These are phyloP conservation scores for Colletotrichum shisoi DNA, from an alignment of 2,329 filamentous ascomycete genomes.

Conservation along the genomic window DNA sequence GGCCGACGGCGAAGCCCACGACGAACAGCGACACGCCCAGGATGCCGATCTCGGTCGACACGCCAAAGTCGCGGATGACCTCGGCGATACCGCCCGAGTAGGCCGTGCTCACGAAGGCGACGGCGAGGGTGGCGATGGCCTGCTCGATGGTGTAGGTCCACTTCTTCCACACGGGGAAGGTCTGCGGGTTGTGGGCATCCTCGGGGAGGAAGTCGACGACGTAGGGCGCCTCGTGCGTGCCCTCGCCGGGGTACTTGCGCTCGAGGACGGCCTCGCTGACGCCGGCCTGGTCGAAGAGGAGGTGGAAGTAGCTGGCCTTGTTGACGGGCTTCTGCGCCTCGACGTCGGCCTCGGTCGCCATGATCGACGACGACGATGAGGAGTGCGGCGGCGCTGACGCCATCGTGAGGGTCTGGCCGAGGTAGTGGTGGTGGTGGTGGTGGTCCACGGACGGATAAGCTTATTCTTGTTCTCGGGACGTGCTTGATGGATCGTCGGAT, in stretches of 20 bases:
- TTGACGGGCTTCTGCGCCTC: slow-evolving; percentile 52
- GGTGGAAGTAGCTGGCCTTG: slow-evolving; percentile 56
- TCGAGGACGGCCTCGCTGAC: slow-evolving; percentile 65
- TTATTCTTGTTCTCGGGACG: slow-evolving; percentile 18
- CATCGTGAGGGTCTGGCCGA: slow-evolving; percentile 8
- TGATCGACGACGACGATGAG: slow-evolving; percentile 46
- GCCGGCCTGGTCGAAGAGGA: slow-evolving; percentile 66
- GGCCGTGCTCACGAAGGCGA: slow-evolving; percentile 70
- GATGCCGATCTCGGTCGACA: slow-evolving; percentile 54
- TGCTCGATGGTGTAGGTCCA: slow-evolving; percentile 69
- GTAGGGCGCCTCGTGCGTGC: slow-evolving; percentile 70
- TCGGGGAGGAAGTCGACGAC: slow-evolving; percentile 69
- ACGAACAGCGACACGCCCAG: slow-evolving; percentile 59
- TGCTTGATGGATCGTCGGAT: slow-evolving; percentile 11
- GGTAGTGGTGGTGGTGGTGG: background rate
- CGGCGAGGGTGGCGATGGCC: slow-evolving; percentile 68
- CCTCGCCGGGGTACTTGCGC: slow-evolving; percentile 64
- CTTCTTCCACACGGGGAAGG: slow-evolving; percentile 62
- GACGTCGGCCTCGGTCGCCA: slow-evolving; percentile 51
- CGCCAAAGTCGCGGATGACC: slow-evolving; percentile 60
- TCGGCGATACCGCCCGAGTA: slow-evolving; percentile 63
- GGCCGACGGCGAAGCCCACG: slow-evolving; percentile 64
- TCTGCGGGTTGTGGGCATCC: slow-evolving; percentile 70
- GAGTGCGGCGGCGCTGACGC: slow-evolving; percentile 41
- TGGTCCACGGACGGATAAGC: background rate